Conservation (phyloP, 495 filamentous ascomycete species). For the Talaromyces stipitatus region DNA sequence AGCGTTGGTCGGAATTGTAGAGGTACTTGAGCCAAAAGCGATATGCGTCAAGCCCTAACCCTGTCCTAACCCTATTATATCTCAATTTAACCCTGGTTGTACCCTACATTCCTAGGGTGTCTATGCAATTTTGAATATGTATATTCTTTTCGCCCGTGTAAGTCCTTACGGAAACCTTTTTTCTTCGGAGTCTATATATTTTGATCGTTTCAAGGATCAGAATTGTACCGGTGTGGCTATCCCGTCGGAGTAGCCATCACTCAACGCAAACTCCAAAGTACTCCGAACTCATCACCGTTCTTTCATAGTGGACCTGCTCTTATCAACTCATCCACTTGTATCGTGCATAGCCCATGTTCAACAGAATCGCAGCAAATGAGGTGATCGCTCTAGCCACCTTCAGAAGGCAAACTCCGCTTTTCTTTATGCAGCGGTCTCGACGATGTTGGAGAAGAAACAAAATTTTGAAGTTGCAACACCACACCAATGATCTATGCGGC, state of each 20-base stretch:
- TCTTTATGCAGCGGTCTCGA: background rate
- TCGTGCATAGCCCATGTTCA: background rate
- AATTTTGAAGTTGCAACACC: background rate
- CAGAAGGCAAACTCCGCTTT: background rate
- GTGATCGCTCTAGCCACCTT: background rate
- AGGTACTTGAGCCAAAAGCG: background rate
- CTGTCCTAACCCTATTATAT: background rate
- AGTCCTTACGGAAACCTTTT: no score
- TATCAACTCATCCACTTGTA: background rate
- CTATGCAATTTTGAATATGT: background rate
- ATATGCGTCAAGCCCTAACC: background rate
- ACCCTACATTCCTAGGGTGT: background rate
- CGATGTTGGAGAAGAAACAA: background rate
- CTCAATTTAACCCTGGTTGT: background rate
- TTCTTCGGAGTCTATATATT: background rate
- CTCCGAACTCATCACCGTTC: background rate
- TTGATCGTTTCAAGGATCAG: background rate
- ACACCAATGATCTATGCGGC: background rate
- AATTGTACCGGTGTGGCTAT: background rate
- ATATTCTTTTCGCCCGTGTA: background rate
- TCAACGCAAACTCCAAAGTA: background rate
- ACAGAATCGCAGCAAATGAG: background rate
- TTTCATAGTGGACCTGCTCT: background rate
- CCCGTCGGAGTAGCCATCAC: background rate
- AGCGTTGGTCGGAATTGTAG: background rate